Conservation (phyloP, 495 filamentous ascomycete genomes). For the Trichoderma orchidacearum region DNA sequence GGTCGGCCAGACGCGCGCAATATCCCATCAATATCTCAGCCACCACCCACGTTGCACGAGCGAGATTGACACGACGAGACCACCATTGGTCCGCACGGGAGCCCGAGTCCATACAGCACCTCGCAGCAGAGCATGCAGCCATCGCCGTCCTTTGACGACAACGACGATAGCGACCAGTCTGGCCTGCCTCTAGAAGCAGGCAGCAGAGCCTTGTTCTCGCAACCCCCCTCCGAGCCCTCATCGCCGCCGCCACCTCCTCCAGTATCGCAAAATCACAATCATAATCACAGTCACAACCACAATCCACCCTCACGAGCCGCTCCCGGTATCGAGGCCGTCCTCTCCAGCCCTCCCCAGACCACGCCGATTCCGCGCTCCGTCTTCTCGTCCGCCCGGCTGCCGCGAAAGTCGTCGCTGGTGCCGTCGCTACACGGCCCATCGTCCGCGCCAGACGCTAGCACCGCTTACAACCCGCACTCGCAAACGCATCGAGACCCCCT, state of each 20-base stretch:
- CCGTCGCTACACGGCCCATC: slow-evolving; percentile 14
- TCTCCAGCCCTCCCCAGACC: neutral
- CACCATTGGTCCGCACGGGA: neutral
- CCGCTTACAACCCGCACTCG: slow-evolving; percentile 3
- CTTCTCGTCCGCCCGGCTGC: slow-evolving; percentile 9
- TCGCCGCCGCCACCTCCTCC: neutral
- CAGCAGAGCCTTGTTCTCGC: neutral
- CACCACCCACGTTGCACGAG: neutral
- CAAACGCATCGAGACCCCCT: slow-evolving; percentile 11
- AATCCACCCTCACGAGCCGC: neutral
- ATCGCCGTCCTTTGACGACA: neutral
- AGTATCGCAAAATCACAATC: too few relatives aligned
- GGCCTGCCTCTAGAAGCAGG: neutral
- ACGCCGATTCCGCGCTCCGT: slow-evolving; percentile 5
- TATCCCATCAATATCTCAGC: neutral
- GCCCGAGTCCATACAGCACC: neutral
- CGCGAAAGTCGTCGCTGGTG: slow-evolving; percentile 22
- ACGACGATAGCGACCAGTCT: neutral
- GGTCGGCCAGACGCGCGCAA: neutral
- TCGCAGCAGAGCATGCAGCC: neutral
- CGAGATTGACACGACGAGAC: neutral
- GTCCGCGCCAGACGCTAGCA: slow-evolving; percentile 2
- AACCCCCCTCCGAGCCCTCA: neutral
- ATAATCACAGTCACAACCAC: too few relatives aligned
- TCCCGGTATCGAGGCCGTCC: neutral